phyloP scores from a whole-genome alignment of 139 green algal genomes.

The Tetratostichococcus sp. region DNA sequence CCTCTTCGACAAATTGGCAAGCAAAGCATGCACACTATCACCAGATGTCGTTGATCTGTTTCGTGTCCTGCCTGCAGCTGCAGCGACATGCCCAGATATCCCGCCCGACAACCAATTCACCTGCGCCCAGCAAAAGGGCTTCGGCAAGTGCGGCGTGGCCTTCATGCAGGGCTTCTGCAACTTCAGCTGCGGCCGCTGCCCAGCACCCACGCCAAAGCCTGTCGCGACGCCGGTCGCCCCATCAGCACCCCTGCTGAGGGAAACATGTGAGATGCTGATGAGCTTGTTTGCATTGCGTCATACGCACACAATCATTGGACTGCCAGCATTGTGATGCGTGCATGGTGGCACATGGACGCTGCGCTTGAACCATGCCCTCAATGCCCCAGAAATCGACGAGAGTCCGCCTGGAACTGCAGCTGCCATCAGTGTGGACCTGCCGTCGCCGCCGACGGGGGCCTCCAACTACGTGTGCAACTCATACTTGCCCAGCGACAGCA shows the following conservation, averaged over 20 bases:
- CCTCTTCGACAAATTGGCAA: too few relatives aligned
- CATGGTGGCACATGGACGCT: too few relatives aligned
- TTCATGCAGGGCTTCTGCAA: background rate
- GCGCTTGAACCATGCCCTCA: too few relatives aligned
- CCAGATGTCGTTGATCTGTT: background rate
- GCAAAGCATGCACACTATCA: background rate
- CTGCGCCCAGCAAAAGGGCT: constrained; percentile 31
- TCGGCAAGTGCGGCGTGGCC: constrained; percentile 6
- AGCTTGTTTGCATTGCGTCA: too few relatives aligned
- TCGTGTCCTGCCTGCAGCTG: background rate
- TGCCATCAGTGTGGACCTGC: background rate
- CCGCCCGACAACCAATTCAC: constrained; percentile 7
- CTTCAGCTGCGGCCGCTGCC: background rate
- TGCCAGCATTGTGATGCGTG: background rate
- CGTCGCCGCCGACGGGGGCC: background rate
- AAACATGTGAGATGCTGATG: too few relatives aligned
- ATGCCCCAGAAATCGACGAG: too few relatives aligned
- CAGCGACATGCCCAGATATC: background rate
- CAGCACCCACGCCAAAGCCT: too few relatives aligned
- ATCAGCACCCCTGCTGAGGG: too few relatives aligned
- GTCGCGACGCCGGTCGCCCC: too few relatives aligned
- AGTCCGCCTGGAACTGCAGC: background rate
- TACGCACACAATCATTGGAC: too few relatives aligned
- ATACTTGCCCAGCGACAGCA: constrained; percentile 26
- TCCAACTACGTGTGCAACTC: constrained; percentile 13